A percentile compares a stretch with the other conserved stretches of the same genome.
Evolutionary conservation across 2,329 filamentous ascomycete genomes (phyloP).

Genomic region (Neopestalotiopsis clavispora): DNA sequence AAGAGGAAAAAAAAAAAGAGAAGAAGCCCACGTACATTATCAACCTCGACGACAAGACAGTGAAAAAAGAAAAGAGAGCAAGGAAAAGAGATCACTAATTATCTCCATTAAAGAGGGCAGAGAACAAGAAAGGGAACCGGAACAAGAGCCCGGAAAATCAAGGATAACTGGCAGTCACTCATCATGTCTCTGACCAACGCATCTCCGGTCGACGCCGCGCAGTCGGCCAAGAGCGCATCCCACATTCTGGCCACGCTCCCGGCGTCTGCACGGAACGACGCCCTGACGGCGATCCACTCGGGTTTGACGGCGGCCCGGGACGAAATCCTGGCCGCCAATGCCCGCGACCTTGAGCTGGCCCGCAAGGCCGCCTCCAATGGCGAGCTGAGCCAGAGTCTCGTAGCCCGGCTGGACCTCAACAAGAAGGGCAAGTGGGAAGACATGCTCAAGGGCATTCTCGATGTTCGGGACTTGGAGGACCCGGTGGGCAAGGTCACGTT

Average conservation of each 20-base stretch:
- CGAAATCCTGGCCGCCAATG: slow-evolving; percentile 85
- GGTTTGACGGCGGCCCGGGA: slow-evolving; percentile 74
- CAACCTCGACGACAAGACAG: background rate
- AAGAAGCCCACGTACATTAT: too few relatives aligned
- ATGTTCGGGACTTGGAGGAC: slow-evolving; percentile 83
- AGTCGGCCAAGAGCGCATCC: slow-evolving; percentile 79
- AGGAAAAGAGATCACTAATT: too few relatives aligned
- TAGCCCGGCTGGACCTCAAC: slow-evolving; percentile 86
- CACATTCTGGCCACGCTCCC: slow-evolving; percentile 82
- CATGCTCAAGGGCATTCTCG: slow-evolving; percentile 93
- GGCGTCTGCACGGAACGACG: slow-evolving; percentile 77
- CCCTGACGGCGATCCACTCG: slow-evolving; percentile 80
- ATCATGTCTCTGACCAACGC: slow-evolving; percentile 89
- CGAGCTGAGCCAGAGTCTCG: slow-evolving; percentile 77
- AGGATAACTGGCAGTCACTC: background rate
- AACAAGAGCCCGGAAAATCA: too few relatives aligned
- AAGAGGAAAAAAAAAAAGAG: too few relatives aligned
- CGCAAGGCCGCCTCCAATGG: slow-evolving; percentile 76
- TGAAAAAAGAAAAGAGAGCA: background rate
- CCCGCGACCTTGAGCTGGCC: slow-evolving; percentile 78
- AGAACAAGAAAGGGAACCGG: too few relatives aligned
- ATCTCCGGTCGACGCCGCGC: slow-evolving; percentile 77
- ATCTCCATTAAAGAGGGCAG: too few relatives aligned
- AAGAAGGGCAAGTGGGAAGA: slow-evolving; percentile 94
- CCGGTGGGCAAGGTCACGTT: slow-evolving; percentile 88